phyloP scores from a whole-genome alignment of 1,284 basidiomycete genomes.

The Lentinula novae-zelandiae region DNA sequence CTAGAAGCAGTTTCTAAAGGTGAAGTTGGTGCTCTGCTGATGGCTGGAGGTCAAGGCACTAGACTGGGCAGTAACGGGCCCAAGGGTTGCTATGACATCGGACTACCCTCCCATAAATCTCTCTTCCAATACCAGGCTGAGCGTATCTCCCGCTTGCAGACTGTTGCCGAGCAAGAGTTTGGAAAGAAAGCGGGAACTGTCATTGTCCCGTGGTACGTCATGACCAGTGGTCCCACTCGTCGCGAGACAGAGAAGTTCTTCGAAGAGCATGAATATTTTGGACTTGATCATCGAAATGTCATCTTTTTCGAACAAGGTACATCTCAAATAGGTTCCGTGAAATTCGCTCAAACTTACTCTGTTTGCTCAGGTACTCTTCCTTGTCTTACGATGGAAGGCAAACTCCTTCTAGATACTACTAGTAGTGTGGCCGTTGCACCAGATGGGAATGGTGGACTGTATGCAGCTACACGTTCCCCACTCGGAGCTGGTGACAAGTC shows the following conservation, averaged over 20 bases:
- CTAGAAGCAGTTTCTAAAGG: conserved; percentile 79
- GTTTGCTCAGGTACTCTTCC: conserved; percentile 80
- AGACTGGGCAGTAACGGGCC: conserved; percentile 89
- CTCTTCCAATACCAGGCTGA: conserved; percentile 98
- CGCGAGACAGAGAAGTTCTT: conserved; percentile 88
- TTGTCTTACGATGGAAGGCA: conserved; percentile 92
- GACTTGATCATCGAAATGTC: conserved; percentile 77
- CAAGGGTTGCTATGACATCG: conserved; percentile 98
- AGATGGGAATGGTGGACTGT: conserved; percentile 97
- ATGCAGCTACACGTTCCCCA: conserved; percentile 86
- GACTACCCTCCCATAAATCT: conserved; percentile 87
- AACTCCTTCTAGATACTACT: conserved; percentile 82
- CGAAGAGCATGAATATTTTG: conserved; percentile 77
- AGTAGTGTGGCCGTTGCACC: conserved; percentile 89
- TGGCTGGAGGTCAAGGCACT: conserved; percentile 98
- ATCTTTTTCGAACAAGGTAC: conserved; percentile 97
- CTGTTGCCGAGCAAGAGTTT: conserved; percentile 61
- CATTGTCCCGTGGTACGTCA: conserved; percentile 93
- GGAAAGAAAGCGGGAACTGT: conserved; percentile 56
- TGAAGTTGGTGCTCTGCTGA: conserved; percentile 89
- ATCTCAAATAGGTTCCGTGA: conserved; percentile 6
- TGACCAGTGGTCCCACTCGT: conserved; percentile 97
- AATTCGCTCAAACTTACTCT: background rate
- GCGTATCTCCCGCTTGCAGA: conserved; percentile 82
- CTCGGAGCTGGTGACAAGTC: conserved; percentile 58